Evolutionary conservation across 345 rosid species (phyloP).

Genomic region (Rhodamnia argentea): DNA sequence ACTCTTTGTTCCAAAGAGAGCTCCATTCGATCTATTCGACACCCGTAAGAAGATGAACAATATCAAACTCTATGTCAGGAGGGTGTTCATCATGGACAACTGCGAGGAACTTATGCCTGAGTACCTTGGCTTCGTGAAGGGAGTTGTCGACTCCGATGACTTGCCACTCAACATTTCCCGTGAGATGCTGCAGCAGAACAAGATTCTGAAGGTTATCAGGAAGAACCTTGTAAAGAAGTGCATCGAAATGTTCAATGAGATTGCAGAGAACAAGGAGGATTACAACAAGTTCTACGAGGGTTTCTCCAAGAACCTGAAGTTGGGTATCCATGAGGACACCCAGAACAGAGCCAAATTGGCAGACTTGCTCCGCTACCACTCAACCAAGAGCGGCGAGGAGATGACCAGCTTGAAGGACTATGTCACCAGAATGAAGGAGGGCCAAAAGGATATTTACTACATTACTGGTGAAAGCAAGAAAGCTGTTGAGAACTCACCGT

Average conservation of each 20-base stretch:
- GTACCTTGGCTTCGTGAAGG: constrained; percentile 73
- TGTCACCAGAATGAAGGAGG: constrained; percentile 88
- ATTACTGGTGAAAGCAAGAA: constrained; percentile 33
- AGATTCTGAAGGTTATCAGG: constrained; percentile 88
- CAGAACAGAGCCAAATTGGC: constrained; percentile 75
- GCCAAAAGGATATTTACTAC: constrained; percentile 72
- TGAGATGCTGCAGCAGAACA: constrained; percentile 84
- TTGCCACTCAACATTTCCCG: constrained; percentile 90
- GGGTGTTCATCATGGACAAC: constrained; percentile 93
- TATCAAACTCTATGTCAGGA: constrained; percentile 75
- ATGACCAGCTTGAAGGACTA: constrained; percentile 78
- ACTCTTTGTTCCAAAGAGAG: constrained; percentile 71
- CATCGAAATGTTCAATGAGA: constrained; percentile 84
- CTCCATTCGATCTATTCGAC: constrained; percentile 87
- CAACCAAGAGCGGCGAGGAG: constrained; percentile 79
- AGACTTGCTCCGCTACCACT: constrained; percentile 68
- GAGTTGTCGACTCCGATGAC: constrained; percentile 90
- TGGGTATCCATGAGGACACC: constrained; percentile 86
- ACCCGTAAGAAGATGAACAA: constrained; percentile 78
- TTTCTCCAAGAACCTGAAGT: constrained; percentile 76
- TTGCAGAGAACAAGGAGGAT: constrained; percentile 81
- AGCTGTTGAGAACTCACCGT: constrained; percentile 87
- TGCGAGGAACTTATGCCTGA: constrained; percentile 85
- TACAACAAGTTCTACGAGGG: constrained; percentile 78
- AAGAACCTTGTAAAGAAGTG: constrained; percentile 90